Base-by-base conservation (phyloP, 495 filamentous ascomycete genomes). In the Penicillium flavigenum region DNA sequence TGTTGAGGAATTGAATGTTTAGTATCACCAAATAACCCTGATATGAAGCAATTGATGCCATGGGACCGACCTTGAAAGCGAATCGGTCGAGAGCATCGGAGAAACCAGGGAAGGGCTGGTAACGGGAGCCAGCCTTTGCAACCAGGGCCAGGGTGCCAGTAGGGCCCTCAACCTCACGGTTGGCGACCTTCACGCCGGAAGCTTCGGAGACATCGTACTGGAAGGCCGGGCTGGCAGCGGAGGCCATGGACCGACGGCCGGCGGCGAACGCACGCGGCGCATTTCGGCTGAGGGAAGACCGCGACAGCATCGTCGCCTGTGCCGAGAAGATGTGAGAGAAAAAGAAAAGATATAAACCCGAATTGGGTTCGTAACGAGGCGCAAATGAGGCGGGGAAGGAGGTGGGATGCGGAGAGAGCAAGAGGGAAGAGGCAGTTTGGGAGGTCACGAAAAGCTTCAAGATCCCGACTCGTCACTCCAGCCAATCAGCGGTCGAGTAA, bases 71-170 rank as follows among this genome's bases (percentile, higher is more conserved):
- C 88, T 94, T 93, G 88, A 96, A 99, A 55, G 94, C 92, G 76
- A 90, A 98, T 69, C 89, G 86, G 77, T 94, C 88, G 61, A 99
- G 79, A 27, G 88, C 92, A 62, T 96, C 89, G 54, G 92, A 85
- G 69, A 96, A 84, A 50, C 95, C 94, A 63, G 94, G 95, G 57
- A 87, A 79, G 44, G 86, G 81, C 80, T 99, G 84, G 77, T 92
- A 98, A 72, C 94, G 81, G 63, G 92, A 91, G 67, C 94, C 94
- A 57, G 90, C 94, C 75, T 93, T 94, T 47, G 91, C 85, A 70
- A 98, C 91, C 62, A 99, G 69, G 36, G 91, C 92, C 62, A 99
- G 81, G 59, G 88, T 91, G 45, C 90, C 91, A 51, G 92, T 96
- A 62, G 91, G 91, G 26, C 91, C 92, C 58, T 85, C 80, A 57